These are phyloP conservation scores for Boeremia lycopersici DNA, from an alignment of 2,329 filamentous ascomycete genomes.

Conservation along the genomic window DNA sequence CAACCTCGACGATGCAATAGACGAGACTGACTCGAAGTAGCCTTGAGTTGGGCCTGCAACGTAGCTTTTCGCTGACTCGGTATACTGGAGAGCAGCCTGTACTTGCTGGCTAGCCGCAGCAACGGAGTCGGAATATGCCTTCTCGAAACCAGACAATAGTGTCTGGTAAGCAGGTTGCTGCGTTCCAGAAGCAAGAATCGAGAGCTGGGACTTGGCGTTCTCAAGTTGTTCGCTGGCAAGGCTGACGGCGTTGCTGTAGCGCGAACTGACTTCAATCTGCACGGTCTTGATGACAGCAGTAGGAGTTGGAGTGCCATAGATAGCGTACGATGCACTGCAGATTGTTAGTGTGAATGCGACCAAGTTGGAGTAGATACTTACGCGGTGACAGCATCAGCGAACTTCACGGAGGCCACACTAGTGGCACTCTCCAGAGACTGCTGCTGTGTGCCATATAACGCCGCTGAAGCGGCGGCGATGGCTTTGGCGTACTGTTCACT, in stretches of 20 bases:
- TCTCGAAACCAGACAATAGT: slow-evolving; percentile 71
- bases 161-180: slow-evolving; percentile 72
- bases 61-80: slow-evolving; percentile 48
- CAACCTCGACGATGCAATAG: slow-evolving; percentile 72
- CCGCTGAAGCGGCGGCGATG: slow-evolving; percentile 61
- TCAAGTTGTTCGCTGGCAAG: slow-evolving; percentile 70
- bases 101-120: slow-evolving; percentile 66
- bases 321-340: slow-evolving; percentile 58
- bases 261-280: slow-evolving; percentile 55
- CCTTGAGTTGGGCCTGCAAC: slow-evolving; percentile 53
- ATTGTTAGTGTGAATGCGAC: slow-evolving; percentile 20
- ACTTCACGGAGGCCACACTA: slow-evolving; percentile 60
- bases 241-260: slow-evolving; percentile 69
- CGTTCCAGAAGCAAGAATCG: slow-evolving; percentile 70
- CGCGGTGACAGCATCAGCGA: slow-evolving; percentile 63
- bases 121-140: slow-evolving; percentile 70
- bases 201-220: slow-evolving; percentile 70
- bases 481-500: slow-evolving; percentile 63
- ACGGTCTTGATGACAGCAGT: slow-evolving; percentile 53
- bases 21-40: slow-evolving; percentile 63
- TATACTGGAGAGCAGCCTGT: slow-evolving; percentile 58
- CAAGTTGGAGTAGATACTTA: slow-evolving; percentile 43
- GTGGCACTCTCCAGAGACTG: slow-evolving; percentile 52
- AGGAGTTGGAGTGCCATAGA: slow-evolving; percentile 59
- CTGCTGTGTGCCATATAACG: slow-evolving; percentile 59